Percentiles rank a stretch among this genome's conserved stretches.
Conservation (phyloP, 495 filamentous ascomycete genomes). For the Penicillium riverlandense region DNA sequence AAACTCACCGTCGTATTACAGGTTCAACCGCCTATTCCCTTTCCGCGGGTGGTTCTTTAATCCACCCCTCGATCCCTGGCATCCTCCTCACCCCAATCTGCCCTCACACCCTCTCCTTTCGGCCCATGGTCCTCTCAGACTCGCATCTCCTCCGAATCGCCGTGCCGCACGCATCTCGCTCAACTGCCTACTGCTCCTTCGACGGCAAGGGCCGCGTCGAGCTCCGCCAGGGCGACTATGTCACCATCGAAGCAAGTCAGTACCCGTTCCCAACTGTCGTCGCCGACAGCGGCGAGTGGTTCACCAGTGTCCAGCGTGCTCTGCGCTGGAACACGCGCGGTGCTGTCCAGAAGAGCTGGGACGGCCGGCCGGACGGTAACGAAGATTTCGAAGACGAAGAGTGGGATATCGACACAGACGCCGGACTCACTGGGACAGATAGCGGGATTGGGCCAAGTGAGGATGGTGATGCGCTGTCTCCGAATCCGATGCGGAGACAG, state of each 20-base stretch:
- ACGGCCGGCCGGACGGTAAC: slow-evolving; percentile 26
- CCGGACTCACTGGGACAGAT: slow-evolving; percentile 44
- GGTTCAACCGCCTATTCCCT: slow-evolving; percentile 93
- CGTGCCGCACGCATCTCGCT: slow-evolving; percentile 75
- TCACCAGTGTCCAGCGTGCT: slow-evolving; percentile 83
- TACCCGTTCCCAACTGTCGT: slow-evolving; percentile 96
- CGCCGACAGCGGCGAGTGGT: slow-evolving; percentile 75
- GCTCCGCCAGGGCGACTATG: slow-evolving; percentile 83
- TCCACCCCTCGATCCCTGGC: slow-evolving; percentile 94
- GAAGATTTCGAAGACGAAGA: slow-evolving; percentile 38
- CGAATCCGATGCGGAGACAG: slow-evolving; percentile 58
- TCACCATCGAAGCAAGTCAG: slow-evolving; percentile 87
- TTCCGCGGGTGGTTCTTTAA: slow-evolving; percentile 89
- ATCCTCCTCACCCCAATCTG: slow-evolving; percentile 98
- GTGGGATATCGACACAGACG: slow-evolving; percentile 79
- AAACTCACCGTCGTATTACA: slow-evolving; percentile 7
- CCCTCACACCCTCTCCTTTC: slow-evolving; percentile 92
- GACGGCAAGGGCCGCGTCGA: slow-evolving; percentile 95
- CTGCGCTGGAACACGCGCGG: slow-evolving; percentile 89
- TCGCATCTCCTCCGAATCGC: slow-evolving; percentile 82
- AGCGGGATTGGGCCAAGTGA: slow-evolving; percentile 48
- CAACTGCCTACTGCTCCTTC: slow-evolving; percentile 90
- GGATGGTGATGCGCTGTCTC: slow-evolving; percentile 54
- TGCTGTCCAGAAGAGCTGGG: slow-evolving; percentile 78
- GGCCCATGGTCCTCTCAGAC: slow-evolving; percentile 98